These are phyloP conservation scores for Suillus subluteus DNA, from an alignment of 768 basidiomycete genomes.

Conservation along the genomic window DNA sequence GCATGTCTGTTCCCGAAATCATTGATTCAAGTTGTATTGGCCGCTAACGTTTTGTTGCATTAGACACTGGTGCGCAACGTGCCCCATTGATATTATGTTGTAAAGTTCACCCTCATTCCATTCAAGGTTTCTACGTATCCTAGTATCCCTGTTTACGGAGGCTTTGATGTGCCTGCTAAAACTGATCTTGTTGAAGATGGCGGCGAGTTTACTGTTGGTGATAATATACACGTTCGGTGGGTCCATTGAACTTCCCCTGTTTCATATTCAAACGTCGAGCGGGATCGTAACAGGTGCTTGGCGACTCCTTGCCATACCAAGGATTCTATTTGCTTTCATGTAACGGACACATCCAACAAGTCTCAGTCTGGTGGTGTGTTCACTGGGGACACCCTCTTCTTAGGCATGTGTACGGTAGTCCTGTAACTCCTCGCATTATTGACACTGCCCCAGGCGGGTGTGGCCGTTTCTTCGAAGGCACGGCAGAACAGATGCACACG, in stretches of 20 bases:
- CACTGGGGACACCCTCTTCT: slow-evolving; percentile 93
- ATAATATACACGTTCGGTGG: slow-evolving; percentile 63
- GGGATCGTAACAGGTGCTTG: slow-evolving; percentile 56
- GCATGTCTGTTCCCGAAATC: slow-evolving; percentile 40
- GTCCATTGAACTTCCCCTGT: slow-evolving; percentile 7
- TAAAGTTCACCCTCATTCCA: slow-evolving; percentile 21
- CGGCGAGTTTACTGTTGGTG: slow-evolving; percentile 76
- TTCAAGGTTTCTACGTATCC: slow-evolving; percentile 47
- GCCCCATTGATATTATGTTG: not conserved
- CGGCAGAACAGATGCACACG: slow-evolving; percentile 75
- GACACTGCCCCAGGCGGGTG: slow-evolving; percentile 59
- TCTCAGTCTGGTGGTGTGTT: slow-evolving; percentile 78
- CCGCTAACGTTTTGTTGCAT: slow-evolving; percentile 16
- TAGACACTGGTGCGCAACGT: slow-evolving; percentile 34
- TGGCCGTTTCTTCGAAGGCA: slow-evolving; percentile 94
- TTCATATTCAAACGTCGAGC: slow-evolving; percentile 10
- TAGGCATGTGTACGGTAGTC: slow-evolving; percentile 28
- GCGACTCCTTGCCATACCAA: slow-evolving; percentile 95
- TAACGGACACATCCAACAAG: slow-evolving; percentile 51
- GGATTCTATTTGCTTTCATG: slow-evolving; percentile 93
- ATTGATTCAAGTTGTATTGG: not conserved
- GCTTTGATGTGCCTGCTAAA: slow-evolving; percentile 70
- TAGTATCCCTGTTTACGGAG: slow-evolving; percentile 69
- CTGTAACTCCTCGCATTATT: not conserved
- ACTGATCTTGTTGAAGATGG: slow-evolving; percentile 80